Percentiles rank a stretch among this genome's conserved stretches.
Evolutionary conservation across 805 yeast species (phyloP).

Genomic region (Barnettozyma botsteinii): DNA sequence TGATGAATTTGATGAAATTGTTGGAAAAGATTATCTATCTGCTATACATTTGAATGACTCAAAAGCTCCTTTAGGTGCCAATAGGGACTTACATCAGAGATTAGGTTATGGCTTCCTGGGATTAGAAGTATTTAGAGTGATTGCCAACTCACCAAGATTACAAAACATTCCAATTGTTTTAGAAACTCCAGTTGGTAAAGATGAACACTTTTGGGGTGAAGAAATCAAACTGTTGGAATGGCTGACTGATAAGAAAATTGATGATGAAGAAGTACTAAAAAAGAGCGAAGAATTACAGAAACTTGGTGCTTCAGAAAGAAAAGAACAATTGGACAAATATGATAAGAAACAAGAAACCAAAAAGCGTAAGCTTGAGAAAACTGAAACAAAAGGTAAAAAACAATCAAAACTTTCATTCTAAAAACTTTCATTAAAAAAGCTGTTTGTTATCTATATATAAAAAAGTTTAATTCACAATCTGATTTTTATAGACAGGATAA

Average conservation of each 20-base stretch:
- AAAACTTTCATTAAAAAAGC: neutral
- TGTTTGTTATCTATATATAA: constrained; percentile 18
- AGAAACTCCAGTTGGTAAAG: constrained; percentile 77
- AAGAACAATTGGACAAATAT: constrained; percentile 59
- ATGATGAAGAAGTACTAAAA: constrained; percentile 48
- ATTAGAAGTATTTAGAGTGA: constrained; percentile 69
- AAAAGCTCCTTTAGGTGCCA: constrained; percentile 86
- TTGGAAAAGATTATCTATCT: constrained; percentile 70
- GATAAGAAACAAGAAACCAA: constrained; percentile 44
- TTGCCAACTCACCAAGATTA: constrained; percentile 65
- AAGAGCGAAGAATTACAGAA: constrained; percentile 46
- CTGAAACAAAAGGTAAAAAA: constrained; percentile 4
- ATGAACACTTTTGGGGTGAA: constrained; percentile 64
- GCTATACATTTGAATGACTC: constrained; percentile 93
- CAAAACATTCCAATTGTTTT: constrained; percentile 69
- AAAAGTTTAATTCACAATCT: too few species aligned
- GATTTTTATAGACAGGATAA: constrained; percentile 6
- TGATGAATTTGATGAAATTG: constrained; percentile 62
- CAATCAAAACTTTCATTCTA: constrained; percentile 5
- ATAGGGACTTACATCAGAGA: constrained; percentile 85
- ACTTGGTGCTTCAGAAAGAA: constrained; percentile 64
- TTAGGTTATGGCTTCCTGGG: constrained; percentile 89
- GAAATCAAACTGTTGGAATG: constrained; percentile 82
- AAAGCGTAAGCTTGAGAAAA: constrained; percentile 17
- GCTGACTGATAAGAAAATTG: constrained; percentile 52